Percentiles rank a stretch among this genome's conserved stretches.
Conservation (phyloP, 169 alveolate species). For the Plasmodium relictum region DNA sequence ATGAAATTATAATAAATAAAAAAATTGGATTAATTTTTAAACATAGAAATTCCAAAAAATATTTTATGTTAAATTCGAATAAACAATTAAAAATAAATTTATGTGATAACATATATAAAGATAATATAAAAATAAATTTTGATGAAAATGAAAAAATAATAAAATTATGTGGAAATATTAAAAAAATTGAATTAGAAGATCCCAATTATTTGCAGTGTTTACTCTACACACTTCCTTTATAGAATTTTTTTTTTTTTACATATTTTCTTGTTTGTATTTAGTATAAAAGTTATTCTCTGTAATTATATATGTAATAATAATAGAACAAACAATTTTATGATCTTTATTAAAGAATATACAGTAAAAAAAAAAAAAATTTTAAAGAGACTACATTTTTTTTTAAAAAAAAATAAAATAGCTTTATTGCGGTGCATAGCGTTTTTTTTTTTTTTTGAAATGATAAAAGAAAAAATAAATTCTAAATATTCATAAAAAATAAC, state of each 20-base stretch:
- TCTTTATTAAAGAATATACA: conserved; percentile 9
- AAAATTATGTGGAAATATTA: conserved; percentile 26
- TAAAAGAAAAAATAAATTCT: not conserved
- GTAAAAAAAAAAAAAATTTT: not conserved
- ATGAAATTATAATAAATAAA: conserved; percentile 49
- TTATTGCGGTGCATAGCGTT: too few relatives aligned
- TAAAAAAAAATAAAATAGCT: too few relatives aligned
- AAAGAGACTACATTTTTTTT: too few relatives aligned
- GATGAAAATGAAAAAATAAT: conserved; percentile 17
- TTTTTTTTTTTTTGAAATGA: not conserved
- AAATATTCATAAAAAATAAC: not conserved
- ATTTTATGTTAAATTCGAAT: conserved; percentile 35
- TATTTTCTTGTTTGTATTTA: not conserved
- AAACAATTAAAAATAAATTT: conserved; percentile 31
- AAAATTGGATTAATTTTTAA: conserved; percentile 62
- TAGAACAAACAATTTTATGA: conserved; percentile 6
- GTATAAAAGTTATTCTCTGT: not conserved
- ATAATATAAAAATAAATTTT: not conserved
- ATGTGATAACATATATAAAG: conserved; percentile 37
- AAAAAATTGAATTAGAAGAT: conserved; percentile 37
- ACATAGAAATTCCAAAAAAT: conserved; percentile 27
- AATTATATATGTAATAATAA: not conserved
- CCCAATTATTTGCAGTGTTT: conserved; percentile 59
- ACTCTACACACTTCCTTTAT: conserved; percentile 30
- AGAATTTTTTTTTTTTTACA: not conserved